Conservation (phyloP, 306 rosid genomes). For the Vigna trinervia region DNA sequence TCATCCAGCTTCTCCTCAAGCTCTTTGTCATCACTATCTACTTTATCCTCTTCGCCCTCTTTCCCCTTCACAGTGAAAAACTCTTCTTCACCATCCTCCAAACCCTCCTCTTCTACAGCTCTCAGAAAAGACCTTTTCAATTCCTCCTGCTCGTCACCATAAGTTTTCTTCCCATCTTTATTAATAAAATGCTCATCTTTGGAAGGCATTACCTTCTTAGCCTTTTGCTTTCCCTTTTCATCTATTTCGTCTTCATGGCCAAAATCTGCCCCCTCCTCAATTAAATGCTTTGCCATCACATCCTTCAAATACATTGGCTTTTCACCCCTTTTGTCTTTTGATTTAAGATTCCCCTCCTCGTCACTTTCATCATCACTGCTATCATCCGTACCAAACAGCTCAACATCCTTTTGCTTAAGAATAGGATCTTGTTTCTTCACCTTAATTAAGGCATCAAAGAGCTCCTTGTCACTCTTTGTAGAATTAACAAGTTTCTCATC, state of each 20-base stretch:
- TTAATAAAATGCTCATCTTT: slow-evolving; percentile 56
- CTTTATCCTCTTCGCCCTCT: slow-evolving; percentile 44
- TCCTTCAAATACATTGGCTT: slow-evolving; percentile 73
- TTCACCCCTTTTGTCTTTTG: slow-evolving; percentile 35
- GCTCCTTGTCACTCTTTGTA: slow-evolving; percentile 51
- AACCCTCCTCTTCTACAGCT: slow-evolving; percentile 57
- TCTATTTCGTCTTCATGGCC: slow-evolving; percentile 44
- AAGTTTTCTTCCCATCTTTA: slow-evolving; percentile 52
- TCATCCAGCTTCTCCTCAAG: slow-evolving; percentile 65
- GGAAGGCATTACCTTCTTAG: slow-evolving; percentile 54
- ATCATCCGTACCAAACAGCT: slow-evolving; percentile 62
- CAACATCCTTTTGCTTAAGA: slow-evolving; percentile 65
- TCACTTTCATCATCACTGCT: slow-evolving; percentile 44
- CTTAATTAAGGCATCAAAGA: slow-evolving; percentile 74
- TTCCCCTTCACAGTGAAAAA: slow-evolving; percentile 58
- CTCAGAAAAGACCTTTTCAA: slow-evolving; percentile 62
- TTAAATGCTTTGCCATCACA: slow-evolving; percentile 71
- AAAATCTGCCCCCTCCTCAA: slow-evolving; percentile 75
- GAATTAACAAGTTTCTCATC: slow-evolving; percentile 31
- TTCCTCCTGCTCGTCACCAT: slow-evolving; percentile 73
- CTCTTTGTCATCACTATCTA: slow-evolving; percentile 48
- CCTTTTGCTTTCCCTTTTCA: slow-evolving; percentile 34
- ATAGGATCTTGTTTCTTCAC: slow-evolving; percentile 73
- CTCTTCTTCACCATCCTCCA: slow-evolving; percentile 60
- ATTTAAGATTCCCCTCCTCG: slow-evolving; percentile 26